Evolutionary conservation across 2,329 filamentous ascomycete species (phyloP).

Genomic region (Diaporthe longicolla): DNA sequence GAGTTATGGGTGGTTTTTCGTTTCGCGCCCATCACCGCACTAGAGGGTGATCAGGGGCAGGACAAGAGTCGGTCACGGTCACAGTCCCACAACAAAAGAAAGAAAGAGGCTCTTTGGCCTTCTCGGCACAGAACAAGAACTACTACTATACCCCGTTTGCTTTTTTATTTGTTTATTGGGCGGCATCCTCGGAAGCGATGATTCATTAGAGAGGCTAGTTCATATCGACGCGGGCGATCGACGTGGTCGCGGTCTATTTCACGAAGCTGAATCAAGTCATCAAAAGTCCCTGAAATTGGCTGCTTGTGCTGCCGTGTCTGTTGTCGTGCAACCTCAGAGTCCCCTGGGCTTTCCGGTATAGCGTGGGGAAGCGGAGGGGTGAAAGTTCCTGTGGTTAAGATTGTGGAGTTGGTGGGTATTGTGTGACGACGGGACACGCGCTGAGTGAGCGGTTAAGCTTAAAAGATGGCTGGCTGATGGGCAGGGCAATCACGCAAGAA

Average conservation of each 20-base stretch:
- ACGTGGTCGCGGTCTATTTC: constrained; percentile 21
- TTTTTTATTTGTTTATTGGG: background rate
- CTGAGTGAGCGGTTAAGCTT: constrained; percentile 11
- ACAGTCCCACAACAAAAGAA: constrained; percentile 9
- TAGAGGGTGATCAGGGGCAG: constrained; percentile 19
- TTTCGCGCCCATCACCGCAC: constrained; percentile 2
- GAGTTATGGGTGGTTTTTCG: constrained; percentile 38
- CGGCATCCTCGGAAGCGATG: constrained; percentile 33
- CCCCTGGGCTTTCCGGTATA: background rate
- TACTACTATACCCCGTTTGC: constrained; percentile 34
- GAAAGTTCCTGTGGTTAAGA: background rate
- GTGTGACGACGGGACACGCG: background rate
- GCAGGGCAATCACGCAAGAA: constrained; percentile 16
- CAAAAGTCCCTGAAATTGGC: background rate
- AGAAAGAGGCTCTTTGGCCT: constrained; percentile 19
- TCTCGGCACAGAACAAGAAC: constrained; percentile 30
- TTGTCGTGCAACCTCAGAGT: constrained; percentile 14
- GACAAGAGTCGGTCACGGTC: constrained; percentile 23
- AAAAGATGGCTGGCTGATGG: constrained; percentile 19
- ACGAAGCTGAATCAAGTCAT: constrained; percentile 20
- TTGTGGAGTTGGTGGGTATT: background rate
- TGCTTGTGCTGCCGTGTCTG: background rate
- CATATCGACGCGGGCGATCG: constrained; percentile 32
- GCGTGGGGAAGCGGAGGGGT: background rate
- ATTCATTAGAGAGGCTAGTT: constrained; percentile 24